A percentile compares a stretch with the other conserved stretches of the same genome.
phyloP scores from a whole-genome alignment of 2,329 filamentous ascomycete genomes.

The Ceratocystis colombiana region DNA sequence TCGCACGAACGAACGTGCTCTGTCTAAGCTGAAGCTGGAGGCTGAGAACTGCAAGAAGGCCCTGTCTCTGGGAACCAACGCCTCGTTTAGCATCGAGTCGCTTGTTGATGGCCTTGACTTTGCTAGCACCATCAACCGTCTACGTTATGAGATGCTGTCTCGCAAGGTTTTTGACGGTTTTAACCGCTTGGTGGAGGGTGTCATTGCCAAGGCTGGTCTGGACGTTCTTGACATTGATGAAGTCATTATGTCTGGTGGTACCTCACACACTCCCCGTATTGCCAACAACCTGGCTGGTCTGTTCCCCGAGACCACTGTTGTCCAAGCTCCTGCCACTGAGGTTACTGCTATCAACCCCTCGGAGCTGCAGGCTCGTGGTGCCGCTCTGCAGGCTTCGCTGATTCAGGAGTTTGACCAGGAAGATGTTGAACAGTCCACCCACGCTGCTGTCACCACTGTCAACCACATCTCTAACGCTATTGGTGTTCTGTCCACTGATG shows the following conservation, averaged over 20 bases:
- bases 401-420: conserved; percentile 89
- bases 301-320: conserved; percentile 68
- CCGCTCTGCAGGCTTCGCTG: conserved; percentile 87
- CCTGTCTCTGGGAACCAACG: conserved; percentile 76
- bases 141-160: conserved; percentile 81
- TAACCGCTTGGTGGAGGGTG: conserved; percentile 72
- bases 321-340: conserved; percentile 75
- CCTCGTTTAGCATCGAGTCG: conserved; percentile 86
- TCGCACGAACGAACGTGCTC: conserved; percentile 63
- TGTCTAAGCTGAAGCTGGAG: conserved; percentile 89
- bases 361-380: conserved; percentile 77
- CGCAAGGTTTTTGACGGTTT: conserved; percentile 83
- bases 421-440: conserved; percentile 91
- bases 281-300: conserved; percentile 66
- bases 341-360: conserved; percentile 80
- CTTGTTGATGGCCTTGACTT: conserved; percentile 85
- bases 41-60: conserved; percentile 86
- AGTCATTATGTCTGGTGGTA: conserved; percentile 85
- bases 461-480: conserved; percentile 83
- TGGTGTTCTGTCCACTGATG: conserved; percentile 61
- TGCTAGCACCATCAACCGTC: conserved; percentile 80
- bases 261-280: conserved; percentile 87
- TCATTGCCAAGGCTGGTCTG: conserved; percentile 81
- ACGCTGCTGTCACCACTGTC: conserved; percentile 87
- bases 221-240: conserved; percentile 90